Evolutionary conservation across 495 filamentous ascomycete genomes (phyloP), one percentile per base, ranked within the genome.

Genomic region (Neurospora sp.): DNA sequence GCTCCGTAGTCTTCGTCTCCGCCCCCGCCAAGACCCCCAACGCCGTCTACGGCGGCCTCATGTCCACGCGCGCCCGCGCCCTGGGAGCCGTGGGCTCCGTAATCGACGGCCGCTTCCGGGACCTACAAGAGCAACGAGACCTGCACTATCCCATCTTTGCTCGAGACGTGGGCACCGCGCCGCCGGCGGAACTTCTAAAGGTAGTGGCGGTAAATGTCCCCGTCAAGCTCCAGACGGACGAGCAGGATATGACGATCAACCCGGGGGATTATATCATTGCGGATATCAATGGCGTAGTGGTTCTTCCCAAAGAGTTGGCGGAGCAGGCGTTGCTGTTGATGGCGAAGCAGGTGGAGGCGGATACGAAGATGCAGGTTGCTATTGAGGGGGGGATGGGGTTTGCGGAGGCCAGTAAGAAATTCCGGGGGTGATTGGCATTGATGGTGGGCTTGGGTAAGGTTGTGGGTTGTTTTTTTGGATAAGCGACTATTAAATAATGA

Each of bases 261-360:
- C 88, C 88, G 0, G 88, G 87, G 0, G 89, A 91, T 74, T 89
- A 88, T 73, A 75, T 91, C 38, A 78, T 91, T 20, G 88, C 82
- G 0, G 88, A 91, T 70, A 60, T 84, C 20, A 86, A 91, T 74
- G 89, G 89, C 4, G 87, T 89, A 0, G 87, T 90, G 0, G 80
- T 84, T 9, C 71, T 86, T 14, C 84, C 84, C 4, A 78, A 75
- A 60, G 84, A 82, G 27, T 70, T 89, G 69, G 86, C 83, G 10
- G 84, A 85, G 76, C 75, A 82, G 75, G 85, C 83, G 7, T 69
- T 88, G 37, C 82, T 81, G 38, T 75, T 87, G 60, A 84, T 91
- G 81, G 79, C 79, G 27, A 82, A 80, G 77, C 82, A 87, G 76
- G 84, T 86, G 40, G 85, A 82, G 74, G 88, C 87, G 9, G 88